These are phyloP conservation scores for Penicillium sp. DNA, from an alignment of 2,329 filamentous ascomycete genomes.

Conservation along the genomic window DNA sequence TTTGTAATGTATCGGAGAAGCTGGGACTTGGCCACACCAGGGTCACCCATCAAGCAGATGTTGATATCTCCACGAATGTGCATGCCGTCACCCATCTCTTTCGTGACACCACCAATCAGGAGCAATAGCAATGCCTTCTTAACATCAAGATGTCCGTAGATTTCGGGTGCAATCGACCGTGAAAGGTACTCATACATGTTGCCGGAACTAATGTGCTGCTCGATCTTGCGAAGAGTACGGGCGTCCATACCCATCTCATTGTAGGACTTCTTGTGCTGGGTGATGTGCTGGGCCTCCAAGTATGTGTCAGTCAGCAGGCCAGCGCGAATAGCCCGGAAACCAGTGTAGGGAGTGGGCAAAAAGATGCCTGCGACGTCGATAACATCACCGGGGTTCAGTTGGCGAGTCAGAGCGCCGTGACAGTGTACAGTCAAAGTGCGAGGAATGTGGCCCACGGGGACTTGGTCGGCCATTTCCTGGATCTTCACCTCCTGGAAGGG, in stretches of 20 bases:
- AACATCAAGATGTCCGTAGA: conserved; percentile 92
- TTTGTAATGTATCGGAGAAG: conserved; percentile 98
- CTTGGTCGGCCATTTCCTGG: conserved; percentile 98
- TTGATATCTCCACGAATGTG: conserved; percentile 98
- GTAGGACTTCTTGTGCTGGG: conserved; percentile 98
- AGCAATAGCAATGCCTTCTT: conserved; percentile 97
- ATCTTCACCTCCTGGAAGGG: conserved; percentile 99
- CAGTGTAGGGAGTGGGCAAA: conserved; percentile 96
- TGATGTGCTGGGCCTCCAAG: conserved; percentile 87
- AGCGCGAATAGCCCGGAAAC: conserved; percentile 94
- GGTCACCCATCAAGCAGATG: conserved; percentile 97
- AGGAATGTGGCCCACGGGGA: conserved; percentile 96
- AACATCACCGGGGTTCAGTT: conserved; percentile 89
- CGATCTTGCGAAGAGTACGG: conserved; percentile 76
- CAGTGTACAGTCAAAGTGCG: conserved; percentile 86
- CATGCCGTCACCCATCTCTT: conserved; percentile 98
- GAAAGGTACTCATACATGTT: conserved; percentile 95
- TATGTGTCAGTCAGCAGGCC: conserved; percentile 97
- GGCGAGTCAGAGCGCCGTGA: conserved; percentile 79
- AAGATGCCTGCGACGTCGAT: conserved; percentile 95
- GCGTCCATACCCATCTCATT: conserved; percentile 85
- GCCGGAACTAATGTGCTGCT: conserved; percentile 78
- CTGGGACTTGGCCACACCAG: conserved; percentile 98
- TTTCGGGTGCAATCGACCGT: conserved; percentile 95
- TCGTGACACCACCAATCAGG: conserved; percentile 91